These are phyloP conservation scores for Forsythia suspensa DNA, from an alignment of 257 asterid species.

Conservation along the genomic window DNA sequence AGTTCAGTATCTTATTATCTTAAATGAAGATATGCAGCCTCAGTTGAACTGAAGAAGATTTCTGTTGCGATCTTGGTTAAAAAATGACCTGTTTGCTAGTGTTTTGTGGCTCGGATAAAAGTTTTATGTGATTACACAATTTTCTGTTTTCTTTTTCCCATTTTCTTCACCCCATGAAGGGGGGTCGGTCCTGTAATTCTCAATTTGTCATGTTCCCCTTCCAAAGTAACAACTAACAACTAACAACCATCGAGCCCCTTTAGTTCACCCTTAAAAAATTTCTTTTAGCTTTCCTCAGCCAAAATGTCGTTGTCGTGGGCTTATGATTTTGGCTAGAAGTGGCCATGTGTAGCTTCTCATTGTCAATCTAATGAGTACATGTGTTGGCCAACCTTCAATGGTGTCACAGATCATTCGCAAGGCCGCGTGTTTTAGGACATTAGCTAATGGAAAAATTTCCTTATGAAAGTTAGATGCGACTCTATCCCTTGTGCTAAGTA, in stretches of 20 bases:
- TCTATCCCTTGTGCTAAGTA: neutral
- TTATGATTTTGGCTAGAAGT: neutral
- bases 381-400: neutral
- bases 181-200: neutral
- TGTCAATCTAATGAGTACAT: neutral
- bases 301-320: neutral
- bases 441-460: neutral
- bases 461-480: neutral
- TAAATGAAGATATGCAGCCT: neutral
- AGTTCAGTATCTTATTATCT: neutral
- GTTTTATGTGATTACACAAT: neutral
- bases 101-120: neutral
- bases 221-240: neutral
- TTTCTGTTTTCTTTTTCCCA: neutral
- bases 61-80: neutral
- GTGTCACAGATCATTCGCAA: neutral
- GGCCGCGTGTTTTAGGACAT: neutral
- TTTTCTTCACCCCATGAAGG: neutral
- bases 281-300: neutral
- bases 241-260: neutral
- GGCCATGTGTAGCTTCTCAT: neutral
- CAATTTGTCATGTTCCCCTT: neutral
- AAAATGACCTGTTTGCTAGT: neutral
- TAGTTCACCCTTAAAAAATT: neutral
- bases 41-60: neutral